Evolutionary conservation across 2,329 filamentous ascomycete genomes (phyloP), one percentile per base, ranked within the genome.

Genomic region (Elsinoe batatas): DNA sequence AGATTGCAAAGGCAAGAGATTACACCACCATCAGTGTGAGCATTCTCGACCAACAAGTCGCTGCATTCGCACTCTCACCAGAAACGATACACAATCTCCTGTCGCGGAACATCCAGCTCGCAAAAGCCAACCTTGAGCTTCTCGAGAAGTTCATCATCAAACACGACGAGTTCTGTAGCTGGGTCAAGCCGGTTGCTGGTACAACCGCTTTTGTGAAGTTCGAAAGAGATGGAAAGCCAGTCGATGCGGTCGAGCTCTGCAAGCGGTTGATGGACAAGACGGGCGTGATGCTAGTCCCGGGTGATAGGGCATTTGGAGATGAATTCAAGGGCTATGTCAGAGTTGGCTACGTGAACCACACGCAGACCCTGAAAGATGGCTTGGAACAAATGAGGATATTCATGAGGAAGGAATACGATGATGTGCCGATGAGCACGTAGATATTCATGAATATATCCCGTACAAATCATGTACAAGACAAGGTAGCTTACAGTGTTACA

Each of bases 1-100:
- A 76, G 12, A 76, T 87, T 59, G 81, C 84, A 10, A 70, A 74
- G 12, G 83, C 83, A 1, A 77, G 88, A 38, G 85, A 93, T 68
- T 94, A 93, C 73, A 94, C 88, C 3, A 90, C 87, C 22, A 94
- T 94, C 63, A 87, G 85, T 37, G 88, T 94, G 0, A 87, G 86
- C n/a, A 82, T 85, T 64, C 72, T 95, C 5, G 88, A 94, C 67
- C 88, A 95, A 66, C 79, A 80, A 50, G 76, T 95, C 10, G 90
- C 88, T 1, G 79, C 80, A 26, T 91, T 84, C 64, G 89, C 90
- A 0, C 72, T 95, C 6, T 79, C 80, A 10, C 72, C 79, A 1
- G 71, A 75, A 33, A 83, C 85, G 17, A 79, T 89, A n/a, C 76
- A 84, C 59, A 73, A 71, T 10, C 70, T 89, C 2, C 73, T 88